Base-by-base conservation (phyloP, 1,284 basidiomycete genomes). In the Ceratobasidium sp. region DNA sequence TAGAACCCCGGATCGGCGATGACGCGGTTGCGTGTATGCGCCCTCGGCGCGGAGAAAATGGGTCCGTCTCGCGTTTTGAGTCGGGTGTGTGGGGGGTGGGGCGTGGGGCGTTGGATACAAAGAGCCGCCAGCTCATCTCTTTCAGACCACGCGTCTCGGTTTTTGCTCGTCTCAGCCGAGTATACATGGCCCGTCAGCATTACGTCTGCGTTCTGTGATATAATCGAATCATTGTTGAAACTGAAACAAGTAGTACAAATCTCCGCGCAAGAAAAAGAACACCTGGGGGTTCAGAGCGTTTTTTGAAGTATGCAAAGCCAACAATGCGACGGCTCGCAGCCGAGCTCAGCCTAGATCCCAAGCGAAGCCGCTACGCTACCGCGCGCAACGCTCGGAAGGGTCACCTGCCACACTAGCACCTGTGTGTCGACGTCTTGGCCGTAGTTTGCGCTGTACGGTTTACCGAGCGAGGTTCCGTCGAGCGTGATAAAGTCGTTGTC, bases 401-500 rank as follows among this genome's bases (percentile, higher is more conserved):
- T 92, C 20, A 92, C 86, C 35, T 90, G 85, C 85, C 89, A 93
- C 3, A 93, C 91, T 79, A 93, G 81, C 79, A 91, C 88, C 83
- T 93, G 91, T 80, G 89, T 92, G 80, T 93, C 89, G 44, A 87
- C 87, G 80, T 91, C 87, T 30, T 88, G 71, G 0, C 88, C 89
- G 16, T 81, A 81, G 8, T 46, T 23, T 50, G 88, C 89, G 79
- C 90, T 83, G 83, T 87, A 92, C 1, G 89, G 87, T 62, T 85
- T 81, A 3, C 90, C 90, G 10, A 88, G 82, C 8, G 88, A 86
- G 55, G 89, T 84, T 0, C 92, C 92, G 55, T 91, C 82, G 1
- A 86, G 88, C 57, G 88, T 91, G 67, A 91, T 84, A 83, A 91
- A 92, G 82, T 92, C 91, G 81, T 92, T 92, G 83, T 93, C 91